Evolutionary conservation across 202 grass and related monocot species (phyloP).

Genomic region (Musa balbisiana): DNA sequence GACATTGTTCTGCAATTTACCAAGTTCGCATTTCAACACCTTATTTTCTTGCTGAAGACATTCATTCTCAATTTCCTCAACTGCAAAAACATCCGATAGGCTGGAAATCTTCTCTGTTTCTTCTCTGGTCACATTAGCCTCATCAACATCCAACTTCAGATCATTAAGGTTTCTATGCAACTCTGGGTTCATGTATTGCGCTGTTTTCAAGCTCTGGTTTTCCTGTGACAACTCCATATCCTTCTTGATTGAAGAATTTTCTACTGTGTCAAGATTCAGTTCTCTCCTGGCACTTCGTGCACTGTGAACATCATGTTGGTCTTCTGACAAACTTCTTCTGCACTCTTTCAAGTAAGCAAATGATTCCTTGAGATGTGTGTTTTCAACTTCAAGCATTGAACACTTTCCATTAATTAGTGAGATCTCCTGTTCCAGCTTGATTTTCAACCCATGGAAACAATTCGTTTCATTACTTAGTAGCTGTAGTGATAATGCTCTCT

Average conservation of each 20-base stretch:
- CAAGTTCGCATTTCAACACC: constrained; percentile 37
- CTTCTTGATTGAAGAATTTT: constrained; percentile 18
- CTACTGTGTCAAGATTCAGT: constrained; percentile 27
- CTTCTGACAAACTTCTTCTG: constrained; percentile 1
- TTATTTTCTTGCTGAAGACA: constrained; percentile 17
- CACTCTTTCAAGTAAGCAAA: neutral
- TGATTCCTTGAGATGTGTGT: constrained; percentile 42
- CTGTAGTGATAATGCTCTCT: constrained; percentile 42
- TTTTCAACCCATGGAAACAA: constrained; percentile 32
- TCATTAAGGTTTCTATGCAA: constrained; percentile 34
- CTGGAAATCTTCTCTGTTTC: neutral
- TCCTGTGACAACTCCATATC: constrained; percentile 46
- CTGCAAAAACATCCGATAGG: neutral
- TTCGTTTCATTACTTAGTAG: neutral
- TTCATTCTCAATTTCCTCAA: neutral
- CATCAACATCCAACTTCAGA: constrained; percentile 16
- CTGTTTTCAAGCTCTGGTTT: constrained; percentile 36
- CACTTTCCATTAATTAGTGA: constrained; percentile 54
- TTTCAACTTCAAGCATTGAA: constrained; percentile 50
- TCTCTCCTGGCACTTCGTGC: constrained; percentile 28
- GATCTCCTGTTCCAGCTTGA: constrained; percentile 46
- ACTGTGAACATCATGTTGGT: constrained; percentile 28
- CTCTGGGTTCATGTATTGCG: constrained; percentile 23
- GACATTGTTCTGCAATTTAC: constrained; percentile 37
- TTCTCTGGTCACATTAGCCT: constrained; percentile 22